Conservation (phyloP, 2,329 filamentous ascomycete genomes). For the Corinectria fuckeliana region DNA sequence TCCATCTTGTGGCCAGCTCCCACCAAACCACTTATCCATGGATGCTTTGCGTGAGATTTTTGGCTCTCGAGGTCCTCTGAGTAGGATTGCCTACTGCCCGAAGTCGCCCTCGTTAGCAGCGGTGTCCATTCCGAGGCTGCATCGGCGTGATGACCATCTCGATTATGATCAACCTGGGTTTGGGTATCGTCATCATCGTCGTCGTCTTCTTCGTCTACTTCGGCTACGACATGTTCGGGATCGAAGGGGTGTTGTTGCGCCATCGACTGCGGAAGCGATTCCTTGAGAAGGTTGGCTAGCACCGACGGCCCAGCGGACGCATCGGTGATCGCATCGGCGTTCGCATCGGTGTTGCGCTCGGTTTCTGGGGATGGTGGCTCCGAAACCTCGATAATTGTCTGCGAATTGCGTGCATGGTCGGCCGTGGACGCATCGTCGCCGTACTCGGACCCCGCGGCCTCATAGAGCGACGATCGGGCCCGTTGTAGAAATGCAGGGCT, state of each 20-base stretch:
- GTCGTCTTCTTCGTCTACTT: slow-evolving; percentile 13
- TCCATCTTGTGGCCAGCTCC: slow-evolving; percentile 43
- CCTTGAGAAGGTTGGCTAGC: slow-evolving; percentile 57
- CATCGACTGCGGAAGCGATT: slow-evolving; percentile 53
- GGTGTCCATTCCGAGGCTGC: slow-evolving; percentile 54
- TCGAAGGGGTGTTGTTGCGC: slow-evolving; percentile 24
- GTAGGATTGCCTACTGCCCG: slow-evolving; percentile 39
- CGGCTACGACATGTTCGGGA: neutral
- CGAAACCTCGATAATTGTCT: slow-evolving; percentile 67
- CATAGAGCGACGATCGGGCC: slow-evolving; percentile 39
- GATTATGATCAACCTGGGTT: slow-evolving; percentile 16
- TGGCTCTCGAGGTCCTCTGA: slow-evolving; percentile 58
- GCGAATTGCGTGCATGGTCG: slow-evolving; percentile 43
- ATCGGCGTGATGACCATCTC: slow-evolving; percentile 17
- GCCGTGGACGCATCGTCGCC: slow-evolving; percentile 29
- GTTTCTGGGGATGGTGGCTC: slow-evolving; percentile 49
- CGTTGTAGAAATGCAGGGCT: slow-evolving; percentile 55
- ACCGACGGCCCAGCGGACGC: slow-evolving; percentile 47
- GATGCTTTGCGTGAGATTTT: slow-evolving; percentile 44
- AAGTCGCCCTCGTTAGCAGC: slow-evolving; percentile 48
- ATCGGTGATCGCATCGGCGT: slow-evolving; percentile 30
- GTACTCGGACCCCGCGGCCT: slow-evolving; percentile 34
- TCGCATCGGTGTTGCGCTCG: slow-evolving; percentile 26
- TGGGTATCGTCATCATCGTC: slow-evolving; percentile 16
- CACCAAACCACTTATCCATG: slow-evolving; percentile 45